Percentiles rank a stretch among this genome's conserved stretches.
These are phyloP conservation scores for Alternaria novae-zelandiae DNA, from an alignment of 2,329 filamentous ascomycete genomes.

Conservation along the genomic window DNA sequence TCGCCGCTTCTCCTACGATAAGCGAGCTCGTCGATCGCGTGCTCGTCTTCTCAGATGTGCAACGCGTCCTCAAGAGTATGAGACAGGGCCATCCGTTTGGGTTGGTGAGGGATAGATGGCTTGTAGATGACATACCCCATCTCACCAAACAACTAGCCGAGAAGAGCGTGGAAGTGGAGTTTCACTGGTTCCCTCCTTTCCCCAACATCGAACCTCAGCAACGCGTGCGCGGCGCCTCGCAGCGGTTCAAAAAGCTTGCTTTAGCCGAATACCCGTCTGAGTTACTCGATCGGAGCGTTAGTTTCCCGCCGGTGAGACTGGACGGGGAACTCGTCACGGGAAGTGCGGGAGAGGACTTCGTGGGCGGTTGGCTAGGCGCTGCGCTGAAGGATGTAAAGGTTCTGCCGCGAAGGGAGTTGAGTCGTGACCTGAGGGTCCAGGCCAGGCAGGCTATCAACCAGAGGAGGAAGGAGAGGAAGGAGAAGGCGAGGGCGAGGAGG, in stretches of 20 bases:
- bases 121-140: neutral
- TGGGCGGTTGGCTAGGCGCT: fast-evolving
- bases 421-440: neutral
- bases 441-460: neutral
- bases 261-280: fast-evolving
- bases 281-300: neutral
- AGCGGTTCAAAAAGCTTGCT: neutral
- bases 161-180: neutral
- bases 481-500: neutral
- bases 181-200: neutral
- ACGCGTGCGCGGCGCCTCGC: fast-evolving
- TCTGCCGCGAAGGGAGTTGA: neutral
- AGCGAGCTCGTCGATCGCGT: neutral
- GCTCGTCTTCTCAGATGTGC: neutral
- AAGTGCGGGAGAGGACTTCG: neutral
- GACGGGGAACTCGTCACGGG: neutral
- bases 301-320: neutral
- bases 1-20: neutral
- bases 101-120: neutral
- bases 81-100: neutral
- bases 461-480: neutral
- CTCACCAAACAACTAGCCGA: neutral
- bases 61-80: neutral
- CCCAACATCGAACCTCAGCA: neutral
- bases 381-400: neutral